Base-by-base conservation (phyloP, 1,284 basidiomycete genomes). In the Xerocomus nothofagi region DNA sequence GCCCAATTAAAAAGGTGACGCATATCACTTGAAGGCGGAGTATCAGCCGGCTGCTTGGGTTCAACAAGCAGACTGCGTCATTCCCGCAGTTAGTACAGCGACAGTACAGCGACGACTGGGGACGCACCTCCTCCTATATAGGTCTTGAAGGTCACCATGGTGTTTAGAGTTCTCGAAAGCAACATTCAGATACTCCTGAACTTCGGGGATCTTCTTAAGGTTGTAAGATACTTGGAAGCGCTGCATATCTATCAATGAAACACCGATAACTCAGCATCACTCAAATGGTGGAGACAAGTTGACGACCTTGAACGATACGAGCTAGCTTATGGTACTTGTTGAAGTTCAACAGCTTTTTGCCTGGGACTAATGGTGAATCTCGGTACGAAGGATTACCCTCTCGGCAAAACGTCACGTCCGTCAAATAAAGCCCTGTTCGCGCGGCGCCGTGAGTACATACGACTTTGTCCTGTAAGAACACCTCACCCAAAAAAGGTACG, bases 281-380 rank as follows among this genome's bases (percentile, higher is more conserved):
- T 38, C 5, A 31, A 44, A 39, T 3, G 4, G 18, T 26, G 21
- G 44, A 24, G 29, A 21, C 3, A 31, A 27, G 57, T 70, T 0
- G 12, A n/a, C 45, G 55, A 85, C 89, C 93, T 74, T 89, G 84
- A 26, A 95, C 82, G 57, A 96, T 95, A 58, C 87, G 80, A 18
- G 91, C 90, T 49, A 98, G 80, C 69, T 93, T 94, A 66, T 90
- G 85, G 60, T 89, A 97, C 73, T 92, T 96, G 73, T 95, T 96
- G 68, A 97, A 95, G 71, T 99, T 99, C 67, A 98, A 79, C 41
- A 99, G 72, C 64, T 87, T 89, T 68, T 92, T 86, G 43, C 82
- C 80, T 3, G 87, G 76, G 47, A 86, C 84, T 51, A 81, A 68
- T 2, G 89, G 90, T 11, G 92, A 90, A n/a, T 86, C 79, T 55